Percentiles rank a stretch among this genome's conserved stretches.
phyloP scores from a whole-genome alignment of 1,284 basidiomycete species.

The Pascua sp. region DNA sequence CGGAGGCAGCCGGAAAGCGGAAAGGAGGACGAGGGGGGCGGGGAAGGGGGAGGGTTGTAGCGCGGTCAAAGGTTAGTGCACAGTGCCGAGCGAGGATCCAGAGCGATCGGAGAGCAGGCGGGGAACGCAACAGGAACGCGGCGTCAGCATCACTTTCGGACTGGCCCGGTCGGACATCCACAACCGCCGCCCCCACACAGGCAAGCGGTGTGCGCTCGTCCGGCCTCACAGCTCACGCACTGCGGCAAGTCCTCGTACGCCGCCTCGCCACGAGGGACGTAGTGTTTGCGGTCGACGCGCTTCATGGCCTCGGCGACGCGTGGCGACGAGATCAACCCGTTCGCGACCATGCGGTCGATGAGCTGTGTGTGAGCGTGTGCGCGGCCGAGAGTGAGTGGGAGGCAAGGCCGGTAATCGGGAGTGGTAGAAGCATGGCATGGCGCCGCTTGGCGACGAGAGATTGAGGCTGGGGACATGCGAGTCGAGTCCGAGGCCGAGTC shows the following conservation, averaged over 20 bases:
- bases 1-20: background rate
- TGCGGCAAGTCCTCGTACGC: slow-evolving; percentile 49
- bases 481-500: too few relatives aligned
- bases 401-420: too few relatives aligned
- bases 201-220: too few relatives aligned
- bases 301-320: slow-evolving; percentile 45
- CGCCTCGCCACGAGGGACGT: slow-evolving; percentile 23
- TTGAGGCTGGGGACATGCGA: too few relatives aligned
- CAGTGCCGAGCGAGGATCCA: background rate
- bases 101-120: background rate
- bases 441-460: too few relatives aligned
- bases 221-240: slow-evolving; percentile 24
- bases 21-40: background rate
- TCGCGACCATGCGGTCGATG: slow-evolving; percentile 35
- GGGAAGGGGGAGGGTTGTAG: background rate
- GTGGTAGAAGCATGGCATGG: too few relatives aligned
- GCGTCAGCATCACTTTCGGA: background rate
- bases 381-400: too few relatives aligned
- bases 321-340: slow-evolving; percentile 34
- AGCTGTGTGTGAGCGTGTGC: slow-evolving; percentile 28
- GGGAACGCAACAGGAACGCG: background rate
- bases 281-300: slow-evolving; percentile 44
- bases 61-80: too few relatives aligned
- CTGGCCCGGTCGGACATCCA: too few relatives aligned
- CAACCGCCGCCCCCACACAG: too few relatives aligned